Evolutionary conservation across 2,329 filamentous ascomycete genomes (phyloP).

Genomic region (Albophoma yamanashiensis): DNA sequence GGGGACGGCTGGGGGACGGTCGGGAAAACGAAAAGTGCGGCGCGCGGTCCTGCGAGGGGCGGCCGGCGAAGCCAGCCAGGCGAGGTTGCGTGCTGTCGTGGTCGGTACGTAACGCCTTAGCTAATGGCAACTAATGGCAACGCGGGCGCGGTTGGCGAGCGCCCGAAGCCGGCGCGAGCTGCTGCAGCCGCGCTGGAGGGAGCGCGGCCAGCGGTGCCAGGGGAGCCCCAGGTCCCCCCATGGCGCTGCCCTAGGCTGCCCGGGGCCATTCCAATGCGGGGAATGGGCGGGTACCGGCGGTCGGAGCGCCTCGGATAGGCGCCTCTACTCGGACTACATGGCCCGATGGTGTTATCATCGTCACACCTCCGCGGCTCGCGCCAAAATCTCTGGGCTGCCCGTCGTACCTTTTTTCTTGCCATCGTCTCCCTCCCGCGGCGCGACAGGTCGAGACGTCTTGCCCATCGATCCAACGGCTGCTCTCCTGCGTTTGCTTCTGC

Average conservation of each 20-base stretch:
- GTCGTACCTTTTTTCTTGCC: neutral
- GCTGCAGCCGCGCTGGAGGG: neutral
- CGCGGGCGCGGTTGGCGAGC: neutral
- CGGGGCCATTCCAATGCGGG: neutral
- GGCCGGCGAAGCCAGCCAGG: too few relatives aligned
- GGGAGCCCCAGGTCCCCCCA: neutral
- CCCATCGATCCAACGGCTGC: neutral
- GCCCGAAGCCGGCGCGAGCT: neutral
- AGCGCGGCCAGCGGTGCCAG: neutral
- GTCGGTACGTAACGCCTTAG: conserved; percentile 1
- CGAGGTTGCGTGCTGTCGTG: too few relatives aligned
- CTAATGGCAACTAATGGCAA: conserved; percentile 4
- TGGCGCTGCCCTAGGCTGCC: neutral
- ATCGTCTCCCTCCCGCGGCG: neutral
- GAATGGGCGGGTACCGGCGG: conserved; percentile 11
- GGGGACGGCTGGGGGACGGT: too few relatives aligned
- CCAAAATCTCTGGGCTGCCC: neutral
- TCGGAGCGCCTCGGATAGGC: conserved; percentile 10
- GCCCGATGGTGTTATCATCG: neutral
- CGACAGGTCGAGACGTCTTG: neutral
- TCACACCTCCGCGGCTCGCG: neutral
- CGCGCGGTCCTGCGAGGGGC: neutral
- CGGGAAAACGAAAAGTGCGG: conserved; percentile 1
- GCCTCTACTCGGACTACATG: neutral
- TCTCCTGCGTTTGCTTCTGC: neutral